phyloP scores from a whole-genome alignment of 441 rosid genomes.

The Cnidoscolus chayamansa region DNA sequence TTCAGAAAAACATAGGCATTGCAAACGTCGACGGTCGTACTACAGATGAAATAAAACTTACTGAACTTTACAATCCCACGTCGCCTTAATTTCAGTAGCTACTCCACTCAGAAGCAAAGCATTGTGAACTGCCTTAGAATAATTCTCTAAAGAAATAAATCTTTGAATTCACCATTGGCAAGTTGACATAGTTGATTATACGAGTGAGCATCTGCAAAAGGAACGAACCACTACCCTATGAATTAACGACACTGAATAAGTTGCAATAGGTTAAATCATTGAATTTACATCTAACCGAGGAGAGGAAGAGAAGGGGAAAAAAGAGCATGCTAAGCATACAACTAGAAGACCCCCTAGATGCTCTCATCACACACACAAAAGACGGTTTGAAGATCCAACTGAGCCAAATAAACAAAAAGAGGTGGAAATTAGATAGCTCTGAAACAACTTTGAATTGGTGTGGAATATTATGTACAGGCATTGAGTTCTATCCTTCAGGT shows the following conservation, averaged over 20 bases:
- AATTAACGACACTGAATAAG: no score
- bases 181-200: constrained; percentile 15
- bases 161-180: constrained; percentile 14
- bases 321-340: no score
- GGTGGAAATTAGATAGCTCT: background rate
- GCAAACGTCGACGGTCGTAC: background rate
- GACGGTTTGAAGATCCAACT: background rate
- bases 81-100: background rate
- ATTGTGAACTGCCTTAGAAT: background rate
- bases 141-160: background rate
- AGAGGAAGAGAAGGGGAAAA: no score
- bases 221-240: background rate
- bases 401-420: background rate
- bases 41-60: background rate
- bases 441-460: no score
- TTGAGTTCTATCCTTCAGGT: no score
- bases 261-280: no score
- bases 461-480: no score
- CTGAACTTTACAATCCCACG: background rate
- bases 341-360: no score
- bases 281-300: no score
- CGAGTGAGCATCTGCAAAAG: constrained; percentile 1
- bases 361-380: no score
- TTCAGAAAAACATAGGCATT: background rate
- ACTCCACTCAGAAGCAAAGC: background rate